Evolutionary conservation across 2,329 filamentous ascomycete genomes (phyloP).

Genomic region (Periconia macrospinosa): DNA sequence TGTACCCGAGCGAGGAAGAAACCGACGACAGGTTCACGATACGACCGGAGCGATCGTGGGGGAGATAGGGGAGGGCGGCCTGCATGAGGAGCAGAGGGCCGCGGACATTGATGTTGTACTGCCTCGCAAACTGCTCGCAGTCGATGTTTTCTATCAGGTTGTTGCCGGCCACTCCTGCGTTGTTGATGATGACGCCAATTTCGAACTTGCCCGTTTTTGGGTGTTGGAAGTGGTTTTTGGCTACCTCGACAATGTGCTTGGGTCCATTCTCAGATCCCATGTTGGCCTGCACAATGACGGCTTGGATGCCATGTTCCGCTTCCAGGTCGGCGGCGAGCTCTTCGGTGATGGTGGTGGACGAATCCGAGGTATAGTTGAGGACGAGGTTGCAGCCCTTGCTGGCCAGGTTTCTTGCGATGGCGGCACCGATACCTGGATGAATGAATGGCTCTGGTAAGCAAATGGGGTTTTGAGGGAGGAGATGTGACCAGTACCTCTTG

Average conservation of each 20-base stretch:
- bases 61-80: slow-evolving; percentile 70
- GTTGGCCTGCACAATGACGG: slow-evolving; percentile 70
- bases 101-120: slow-evolving; percentile 80
- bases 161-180: slow-evolving; percentile 72
- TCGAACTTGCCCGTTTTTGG: slow-evolving; percentile 61
- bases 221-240: slow-evolving; percentile 61
- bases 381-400: slow-evolving; percentile 70
- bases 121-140: slow-evolving; percentile 66
- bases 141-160: slow-evolving; percentile 65
- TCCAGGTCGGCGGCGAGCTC: slow-evolving; percentile 61
- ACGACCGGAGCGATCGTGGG: slow-evolving; percentile 65
- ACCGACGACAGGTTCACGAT: slow-evolving; percentile 66
- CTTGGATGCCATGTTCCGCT: slow-evolving; percentile 60
- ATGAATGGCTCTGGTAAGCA: not conserved
- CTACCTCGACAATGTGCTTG: slow-evolving; percentile 59
- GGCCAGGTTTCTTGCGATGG: slow-evolving; percentile 70
- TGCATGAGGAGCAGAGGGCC: slow-evolving; percentile 79
- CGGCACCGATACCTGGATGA: slow-evolving; percentile 69
- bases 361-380: slow-evolving; percentile 71
- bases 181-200: slow-evolving; percentile 86
- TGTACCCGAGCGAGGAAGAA: slow-evolving; percentile 60
- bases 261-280: slow-evolving; percentile 66
- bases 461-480: not conserved
- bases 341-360: slow-evolving; percentile 55
- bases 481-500: slow-evolving; percentile 62